phyloP scores from a whole-genome alignment of 495 filamentous ascomycete species.

The Clavariopsis aquatica region DNA sequence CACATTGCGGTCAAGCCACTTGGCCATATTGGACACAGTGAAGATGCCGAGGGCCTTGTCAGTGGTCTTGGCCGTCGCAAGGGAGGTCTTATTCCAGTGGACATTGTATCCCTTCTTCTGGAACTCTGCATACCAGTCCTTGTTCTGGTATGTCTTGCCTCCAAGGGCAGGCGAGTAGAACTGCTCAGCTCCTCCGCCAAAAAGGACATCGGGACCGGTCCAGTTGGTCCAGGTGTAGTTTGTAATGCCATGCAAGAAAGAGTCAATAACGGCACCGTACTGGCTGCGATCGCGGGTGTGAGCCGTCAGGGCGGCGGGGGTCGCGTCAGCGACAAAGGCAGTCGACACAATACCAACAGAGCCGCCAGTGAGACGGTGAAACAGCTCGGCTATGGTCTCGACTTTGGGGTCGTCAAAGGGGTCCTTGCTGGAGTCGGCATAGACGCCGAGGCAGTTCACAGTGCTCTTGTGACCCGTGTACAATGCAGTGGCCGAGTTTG shows the following conservation, averaged over 20 bases:
- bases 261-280: conserved; percentile 64
- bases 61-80: conserved; percentile 53
- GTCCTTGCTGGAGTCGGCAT: conserved; percentile 65
- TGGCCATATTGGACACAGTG: conserved; percentile 63
- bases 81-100: conserved; percentile 65
- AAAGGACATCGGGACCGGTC: conserved; percentile 68
- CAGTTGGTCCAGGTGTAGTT: conserved; percentile 70
- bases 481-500: conserved; percentile 72
- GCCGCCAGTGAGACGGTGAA: conserved; percentile 60
- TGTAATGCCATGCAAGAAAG: conserved; percentile 43
- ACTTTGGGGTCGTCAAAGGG: conserved; percentile 75
- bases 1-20: conserved; percentile 70
- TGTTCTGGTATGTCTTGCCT: conserved; percentile 54
- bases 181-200: conserved; percentile 72
- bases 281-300: conserved; percentile 64
- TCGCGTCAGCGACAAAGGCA: conserved; percentile 71
- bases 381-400: conserved; percentile 72
- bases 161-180: conserved; percentile 56
- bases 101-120: conserved; percentile 65
- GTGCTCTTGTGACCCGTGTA: conserved; percentile 75
- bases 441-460: conserved; percentile 72
- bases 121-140: conserved; percentile 69
- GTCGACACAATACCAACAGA: conserved; percentile 63
- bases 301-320: conserved; percentile 65
- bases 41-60: conserved; percentile 69